Base-by-base conservation (phyloP, 495 filamentous ascomycete species). In the Penicillium canariense region DNA sequence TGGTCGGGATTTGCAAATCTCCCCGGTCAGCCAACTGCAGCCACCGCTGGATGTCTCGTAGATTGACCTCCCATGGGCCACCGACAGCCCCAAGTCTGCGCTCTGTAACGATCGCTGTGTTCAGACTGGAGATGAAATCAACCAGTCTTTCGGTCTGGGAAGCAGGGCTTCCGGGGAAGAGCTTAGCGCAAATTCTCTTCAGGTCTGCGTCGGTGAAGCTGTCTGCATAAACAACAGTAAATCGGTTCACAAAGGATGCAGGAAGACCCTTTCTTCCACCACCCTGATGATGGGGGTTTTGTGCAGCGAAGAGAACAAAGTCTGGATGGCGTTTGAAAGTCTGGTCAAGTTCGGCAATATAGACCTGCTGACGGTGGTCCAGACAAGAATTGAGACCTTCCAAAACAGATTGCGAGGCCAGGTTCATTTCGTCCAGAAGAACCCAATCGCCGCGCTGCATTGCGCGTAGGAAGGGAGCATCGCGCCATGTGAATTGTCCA, bases 391-490 rank as follows among this genome's bases (percentile, higher is more conserved):
- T 99, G 15, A 99, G 77, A 56, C 95, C 95, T 69, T 99, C 95
- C 2, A 99, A 84, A 22, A 99, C 91, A 5, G 92, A 95, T 66
- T 97, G 95, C 0, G 95, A 97, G 3, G 95, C 95, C 46, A 99
- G 66, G 61, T 99, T 99, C 95, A 99, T 97, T 76, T 99, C 95
- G 68, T 99, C 95, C 1, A 99, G 76, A 8, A 99, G 73, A 7
- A 97, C 93, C 95, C 95, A 99, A 57, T 92, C 84, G 11, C 95
- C 95, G 40, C 82, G 85, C 66, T 95, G 92, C 93, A 99, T 97
- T 8, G 95, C 95, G 66, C 87, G 86, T 30, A 99, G 74, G 65
- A 97, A 99, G 1, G 95, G 91, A 12, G 91, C 95, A 69, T 97
- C 92, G 54, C 91, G 83, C 95, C 95, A 99, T 5, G 84, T 84